These are phyloP conservation scores for Ogataea paradorogensis DNA, from an alignment of 805 yeast genomes.

Conservation along the genomic window DNA sequence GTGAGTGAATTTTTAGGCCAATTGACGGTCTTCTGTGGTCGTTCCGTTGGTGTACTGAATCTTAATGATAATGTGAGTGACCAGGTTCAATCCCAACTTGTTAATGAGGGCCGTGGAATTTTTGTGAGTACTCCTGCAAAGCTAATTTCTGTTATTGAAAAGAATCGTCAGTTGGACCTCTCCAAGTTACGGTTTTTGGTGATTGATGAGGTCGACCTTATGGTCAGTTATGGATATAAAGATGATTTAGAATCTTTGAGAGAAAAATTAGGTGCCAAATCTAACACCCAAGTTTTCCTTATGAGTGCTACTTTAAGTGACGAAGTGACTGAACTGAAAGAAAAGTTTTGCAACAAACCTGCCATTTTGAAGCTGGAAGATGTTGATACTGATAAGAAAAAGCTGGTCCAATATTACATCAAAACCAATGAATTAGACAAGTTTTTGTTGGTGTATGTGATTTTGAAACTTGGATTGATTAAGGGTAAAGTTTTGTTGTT, in stretches of 20 bases:
- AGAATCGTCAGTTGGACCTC: conserved; percentile 44
- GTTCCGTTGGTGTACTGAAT: conserved; percentile 61
- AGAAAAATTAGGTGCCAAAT: conserved; percentile 63
- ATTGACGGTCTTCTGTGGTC: conserved; percentile 68
- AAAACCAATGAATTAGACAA: conserved; percentile 88
- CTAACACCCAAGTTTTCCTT: conserved; percentile 78
- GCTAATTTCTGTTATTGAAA: conserved; percentile 54
- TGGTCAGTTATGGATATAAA: conserved; percentile 84
- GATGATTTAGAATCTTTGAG: conserved; percentile 75
- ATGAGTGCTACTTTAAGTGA: conserved; percentile 96
- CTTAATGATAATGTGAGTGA: conserved; percentile 61
- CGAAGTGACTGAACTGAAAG: conserved; percentile 74
- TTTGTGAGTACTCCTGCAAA: conserved; percentile 86
- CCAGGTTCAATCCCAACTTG: conserved; percentile 65
- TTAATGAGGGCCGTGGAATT: conserved; percentile 75
- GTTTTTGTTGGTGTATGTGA: conserved; percentile 84
- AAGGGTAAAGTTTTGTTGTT: conserved; percentile 89
- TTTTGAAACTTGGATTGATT: conserved; percentile 81
- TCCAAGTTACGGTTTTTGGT: conserved; percentile 65
- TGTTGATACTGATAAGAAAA: conserved; percentile 48
- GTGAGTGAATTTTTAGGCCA: conserved; percentile 69
- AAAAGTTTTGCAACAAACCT: conserved; percentile 75
- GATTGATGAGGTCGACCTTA: conserved; percentile 93
- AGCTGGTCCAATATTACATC: conserved; percentile 81
- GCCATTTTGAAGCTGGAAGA: conserved; percentile 80